phyloP scores from a whole-genome alignment of 164 flowering plant species.

The Aristolochia fimbriata region DNA sequence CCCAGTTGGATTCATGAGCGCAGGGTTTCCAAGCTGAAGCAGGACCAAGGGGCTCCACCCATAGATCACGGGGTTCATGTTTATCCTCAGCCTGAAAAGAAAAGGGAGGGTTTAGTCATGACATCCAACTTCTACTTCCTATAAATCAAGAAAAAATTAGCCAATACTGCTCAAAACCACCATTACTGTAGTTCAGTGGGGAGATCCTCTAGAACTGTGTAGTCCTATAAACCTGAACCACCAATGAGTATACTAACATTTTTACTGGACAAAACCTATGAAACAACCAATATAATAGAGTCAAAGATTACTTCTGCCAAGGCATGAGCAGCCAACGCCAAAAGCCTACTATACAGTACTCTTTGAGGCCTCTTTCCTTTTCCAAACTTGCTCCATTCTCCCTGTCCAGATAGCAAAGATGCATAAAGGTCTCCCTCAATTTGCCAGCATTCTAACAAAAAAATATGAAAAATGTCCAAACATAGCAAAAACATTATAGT shows the following conservation, averaged over 20 bases:
- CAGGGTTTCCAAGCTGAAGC: constrained; percentile 87
- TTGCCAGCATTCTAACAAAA: too few species aligned
- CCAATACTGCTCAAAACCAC: background rate
- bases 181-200: background rate
- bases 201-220: too few species aligned
- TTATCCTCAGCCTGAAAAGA: constrained; percentile 45
- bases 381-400: constrained; percentile 35
- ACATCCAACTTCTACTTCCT: background rate
- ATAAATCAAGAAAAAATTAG: background rate
- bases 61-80: constrained; percentile 86
- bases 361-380: constrained; percentile 47
- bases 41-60: constrained; percentile 66
- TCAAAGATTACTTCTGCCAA: constrained; percentile 69
- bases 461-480: too few species aligned
- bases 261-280: background rate
- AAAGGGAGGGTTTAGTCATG: background rate
- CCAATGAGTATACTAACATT: too few species aligned
- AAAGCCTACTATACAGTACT: constrained; percentile 50
- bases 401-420: constrained; percentile 27
- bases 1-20: constrained; percentile 64
- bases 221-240: too few species aligned
- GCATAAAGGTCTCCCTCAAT: background rate
- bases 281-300: background rate
- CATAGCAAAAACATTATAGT: too few species aligned
- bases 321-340: constrained; percentile 94